Base-by-base conservation (phyloP, 768 basidiomycete species). In the Panus rudis region DNA sequence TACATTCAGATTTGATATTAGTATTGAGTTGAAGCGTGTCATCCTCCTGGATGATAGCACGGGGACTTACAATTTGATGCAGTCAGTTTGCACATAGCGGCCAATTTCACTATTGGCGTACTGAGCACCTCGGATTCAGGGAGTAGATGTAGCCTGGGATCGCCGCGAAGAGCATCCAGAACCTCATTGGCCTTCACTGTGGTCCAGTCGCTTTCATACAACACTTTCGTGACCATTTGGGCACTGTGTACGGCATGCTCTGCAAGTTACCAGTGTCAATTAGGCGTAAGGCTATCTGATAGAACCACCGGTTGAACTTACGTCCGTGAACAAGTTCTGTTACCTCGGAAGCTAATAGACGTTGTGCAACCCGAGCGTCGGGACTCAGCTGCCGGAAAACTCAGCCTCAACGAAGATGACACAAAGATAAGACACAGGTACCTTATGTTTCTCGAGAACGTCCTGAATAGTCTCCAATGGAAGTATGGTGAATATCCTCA, bases 401-500 rank as follows among this genome's bases (percentile, higher is more conserved):
- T 2, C 10, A 39, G 17, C n/a, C 13, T 11, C 12, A 21, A 16
- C 14, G 32, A 27, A 25, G 12, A 5, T 34, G 34, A 19, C 26
- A 12, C 21, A 16, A 11, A 16, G 13, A 42, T 20, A 14, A 41
- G 25, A 26, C 23, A 30, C 16, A 43, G 55, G 45, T 49, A 87
- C 87, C 40, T 57, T 52, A 58, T 96, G 93, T 2, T 65, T 60
- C 8, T 63, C 52, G 58, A 92, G 64, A 4, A 84, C 57, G 1
- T 68, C 63, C 2, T 72, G 61, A 34, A 96, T 81, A 45, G 76
- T 62, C 13, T 72, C 61, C 11, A 74, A 52, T 0, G 83, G 65
- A 23, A 93, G 65, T 31, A 96, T 70, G 3, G 92, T 93, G 52
- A 98, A 88, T 50, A 92, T 64, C 50, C 77, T 83, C 22, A 98